phyloP scores from a whole-genome alignment of 257 asterid genomes.

The Jasminum sambac region DNA sequence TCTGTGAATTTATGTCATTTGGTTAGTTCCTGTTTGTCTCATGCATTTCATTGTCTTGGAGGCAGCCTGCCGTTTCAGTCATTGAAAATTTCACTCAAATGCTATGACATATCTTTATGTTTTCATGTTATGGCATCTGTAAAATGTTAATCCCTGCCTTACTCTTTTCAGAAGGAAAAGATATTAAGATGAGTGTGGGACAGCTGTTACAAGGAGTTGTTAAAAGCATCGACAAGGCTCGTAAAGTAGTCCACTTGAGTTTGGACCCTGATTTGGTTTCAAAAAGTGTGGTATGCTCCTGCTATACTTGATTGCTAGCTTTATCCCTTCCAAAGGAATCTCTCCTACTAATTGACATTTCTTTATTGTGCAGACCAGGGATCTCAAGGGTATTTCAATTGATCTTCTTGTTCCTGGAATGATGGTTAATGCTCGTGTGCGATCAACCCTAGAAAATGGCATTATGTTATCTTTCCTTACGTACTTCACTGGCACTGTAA shows the following conservation, averaged over 20 bases:
- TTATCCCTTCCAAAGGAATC: slow-evolving; percentile 1
- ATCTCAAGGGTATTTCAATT: slow-evolving; percentile 84
- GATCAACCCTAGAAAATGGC: slow-evolving; percentile 86
- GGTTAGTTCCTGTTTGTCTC: background rate
- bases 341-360: slow-evolving; percentile 30
- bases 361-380: slow-evolving; percentile 68
- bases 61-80: background rate
- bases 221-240: slow-evolving; percentile 67
- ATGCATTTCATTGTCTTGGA: background rate
- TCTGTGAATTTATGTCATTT: background rate
- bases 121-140: slow-evolving; percentile 11
- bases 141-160: slow-evolving; percentile 10
- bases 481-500: slow-evolving; percentile 94
- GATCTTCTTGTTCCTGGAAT: slow-evolving; percentile 98
- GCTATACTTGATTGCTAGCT: background rate
- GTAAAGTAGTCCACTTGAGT: slow-evolving; percentile 77
- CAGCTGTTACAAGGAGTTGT: slow-evolving; percentile 82
- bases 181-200: slow-evolving; percentile 48
- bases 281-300: slow-evolving; percentile 71
- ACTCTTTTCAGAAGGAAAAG: slow-evolving; percentile 43
- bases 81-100: background rate
- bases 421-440: slow-evolving; percentile 94
- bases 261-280: slow-evolving; percentile 62
- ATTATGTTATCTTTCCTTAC: slow-evolving; percentile 82
- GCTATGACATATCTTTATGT: background rate